Evolutionary conservation across 129 eudicot genomes (phyloP).

Genomic region (Tanacetum coccineum): DNA sequence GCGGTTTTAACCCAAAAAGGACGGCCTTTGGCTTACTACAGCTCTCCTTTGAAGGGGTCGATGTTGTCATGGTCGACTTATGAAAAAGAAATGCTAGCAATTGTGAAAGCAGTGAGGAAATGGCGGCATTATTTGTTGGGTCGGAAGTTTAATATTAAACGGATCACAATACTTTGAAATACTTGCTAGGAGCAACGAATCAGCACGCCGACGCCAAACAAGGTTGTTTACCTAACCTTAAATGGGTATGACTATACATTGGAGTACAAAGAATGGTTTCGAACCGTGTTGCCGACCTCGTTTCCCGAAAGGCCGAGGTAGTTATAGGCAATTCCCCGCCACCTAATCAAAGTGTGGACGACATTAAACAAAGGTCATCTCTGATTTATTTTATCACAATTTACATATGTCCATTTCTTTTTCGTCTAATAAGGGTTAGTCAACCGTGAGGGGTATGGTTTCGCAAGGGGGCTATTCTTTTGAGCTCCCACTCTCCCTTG

Average conservation of each 20-base stretch:
- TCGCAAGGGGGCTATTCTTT: background rate
- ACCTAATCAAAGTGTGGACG: background rate
- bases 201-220: background rate
- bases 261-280: constrained; percentile 11
- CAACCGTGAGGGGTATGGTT: background rate
- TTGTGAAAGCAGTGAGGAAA: constrained; percentile 3
- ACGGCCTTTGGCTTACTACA: too few relatives aligned
- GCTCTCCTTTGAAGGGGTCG: too few relatives aligned
- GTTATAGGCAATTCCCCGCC: background rate
- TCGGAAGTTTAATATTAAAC: background rate
- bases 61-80: too few relatives aligned
- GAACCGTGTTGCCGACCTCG: constrained; percentile 9
- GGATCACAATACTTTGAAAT: background rate
- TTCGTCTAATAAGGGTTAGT: background rate
- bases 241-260: background rate
- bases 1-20: too few relatives aligned
- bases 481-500: too few relatives aligned
- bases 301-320: background rate
- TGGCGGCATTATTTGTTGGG: constrained; percentile 8
- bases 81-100: constrained; percentile 5
- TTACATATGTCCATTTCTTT: background rate
- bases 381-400: background rate
- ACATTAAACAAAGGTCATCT: background rate
- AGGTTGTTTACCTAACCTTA: constrained; percentile 21
- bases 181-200: constrained; percentile 4